These are phyloP conservation scores for Toxoplasma gondii DNA, from an alignment of 169 alveolate genomes.

Conservation along the genomic window DNA sequence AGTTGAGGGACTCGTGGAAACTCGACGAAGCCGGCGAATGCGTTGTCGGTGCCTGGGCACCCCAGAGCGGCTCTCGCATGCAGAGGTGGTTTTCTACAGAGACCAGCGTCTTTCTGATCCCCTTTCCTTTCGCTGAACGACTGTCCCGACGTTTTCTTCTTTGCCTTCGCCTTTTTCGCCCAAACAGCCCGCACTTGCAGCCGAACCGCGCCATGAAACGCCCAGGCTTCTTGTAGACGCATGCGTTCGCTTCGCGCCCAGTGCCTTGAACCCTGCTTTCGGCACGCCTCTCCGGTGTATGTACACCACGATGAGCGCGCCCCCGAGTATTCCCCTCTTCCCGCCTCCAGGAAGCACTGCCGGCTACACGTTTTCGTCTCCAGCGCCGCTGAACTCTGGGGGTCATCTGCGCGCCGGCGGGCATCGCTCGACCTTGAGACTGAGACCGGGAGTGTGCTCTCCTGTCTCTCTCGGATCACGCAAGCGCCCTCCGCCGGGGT, in stretches of 20 bases:
- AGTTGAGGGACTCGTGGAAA: too few relatives aligned
- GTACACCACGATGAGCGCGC: not conserved
- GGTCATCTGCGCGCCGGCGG: not conserved
- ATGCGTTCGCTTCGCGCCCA: not conserved
- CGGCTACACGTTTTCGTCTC: not conserved
- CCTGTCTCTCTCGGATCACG: not conserved
- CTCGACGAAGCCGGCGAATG: too few relatives aligned
- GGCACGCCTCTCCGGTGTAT: not conserved
- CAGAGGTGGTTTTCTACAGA: too few relatives aligned
- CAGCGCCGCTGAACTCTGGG: not conserved
- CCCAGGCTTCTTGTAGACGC: not conserved
- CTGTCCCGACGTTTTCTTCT: too few relatives aligned
- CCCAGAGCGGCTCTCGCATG: too few relatives aligned
- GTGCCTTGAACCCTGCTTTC: not conserved
- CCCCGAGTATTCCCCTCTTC: not conserved
- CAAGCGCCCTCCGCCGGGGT: not conserved
- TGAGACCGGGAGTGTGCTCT: not conserved
- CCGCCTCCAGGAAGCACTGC: slow-evolving; percentile 38
- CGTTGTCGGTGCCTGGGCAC: too few relatives aligned
- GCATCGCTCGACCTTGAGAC: not conserved
- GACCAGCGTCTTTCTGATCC: too few relatives aligned
- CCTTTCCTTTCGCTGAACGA: too few relatives aligned
- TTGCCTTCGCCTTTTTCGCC: too few relatives aligned
- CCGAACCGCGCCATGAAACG: too few relatives aligned
- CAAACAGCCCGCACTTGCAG: too few relatives aligned